These are phyloP conservation scores for Sambucus nigra DNA, from an alignment of 129 eudicot species.

Conservation along the genomic window DNA sequence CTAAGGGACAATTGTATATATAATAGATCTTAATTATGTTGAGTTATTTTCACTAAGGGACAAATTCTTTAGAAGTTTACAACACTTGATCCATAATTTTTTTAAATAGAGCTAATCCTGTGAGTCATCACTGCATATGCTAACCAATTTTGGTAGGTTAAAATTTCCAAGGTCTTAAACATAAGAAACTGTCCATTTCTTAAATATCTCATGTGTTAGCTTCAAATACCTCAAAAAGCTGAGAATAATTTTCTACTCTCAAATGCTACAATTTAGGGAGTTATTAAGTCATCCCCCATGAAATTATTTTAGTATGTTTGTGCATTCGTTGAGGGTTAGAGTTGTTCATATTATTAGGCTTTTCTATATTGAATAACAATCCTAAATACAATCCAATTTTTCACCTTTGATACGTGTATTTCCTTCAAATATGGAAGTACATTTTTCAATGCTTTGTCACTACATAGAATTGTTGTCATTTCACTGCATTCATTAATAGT, in stretches of 20 bases:
- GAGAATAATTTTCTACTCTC: not conserved
- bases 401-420: not conserved
- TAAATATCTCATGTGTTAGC: not conserved
- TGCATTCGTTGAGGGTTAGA: not conserved
- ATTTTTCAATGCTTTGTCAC: not conserved
- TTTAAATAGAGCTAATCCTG: not conserved
- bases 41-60: not conserved
- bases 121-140: not conserved
- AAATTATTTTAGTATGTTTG: slow-evolving; percentile 1
- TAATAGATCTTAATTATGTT: not conserved
- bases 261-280: slow-evolving; percentile 2
- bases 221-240: slow-evolving; percentile 1
- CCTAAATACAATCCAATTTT: not conserved
- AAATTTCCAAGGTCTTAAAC: not conserved
- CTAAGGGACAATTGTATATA: too few relatives aligned
- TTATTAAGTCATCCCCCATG: not conserved
- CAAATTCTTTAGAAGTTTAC: not conserved
- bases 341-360: slow-evolving; percentile 1
- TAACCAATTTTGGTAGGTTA: slow-evolving; percentile 1
- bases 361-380: not conserved
- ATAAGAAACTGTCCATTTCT: not conserved
- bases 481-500: not conserved
- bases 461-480: not conserved
- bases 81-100: not conserved
- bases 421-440: not conserved